Percentiles rank a stretch among this genome's conserved stretches.
Conservation (phyloP, 768 basidiomycete genomes). For the Hemileccinum impolitum region DNA sequence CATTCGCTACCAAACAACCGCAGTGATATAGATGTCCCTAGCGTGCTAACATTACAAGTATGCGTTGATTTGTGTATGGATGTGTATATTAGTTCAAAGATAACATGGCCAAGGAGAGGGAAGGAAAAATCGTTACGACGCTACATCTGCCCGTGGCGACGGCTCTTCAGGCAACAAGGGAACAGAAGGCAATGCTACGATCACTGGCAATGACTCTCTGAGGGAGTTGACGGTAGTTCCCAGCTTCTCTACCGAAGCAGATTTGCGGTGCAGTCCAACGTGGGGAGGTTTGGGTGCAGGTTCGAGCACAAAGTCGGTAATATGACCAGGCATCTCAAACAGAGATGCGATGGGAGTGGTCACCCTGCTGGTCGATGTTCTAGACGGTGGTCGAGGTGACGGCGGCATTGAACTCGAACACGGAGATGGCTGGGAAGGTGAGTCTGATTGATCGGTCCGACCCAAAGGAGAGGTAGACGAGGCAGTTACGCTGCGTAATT, state of each 20-base stretch:
- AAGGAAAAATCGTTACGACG: constrained; percentile 3
- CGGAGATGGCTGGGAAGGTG: constrained; percentile 1
- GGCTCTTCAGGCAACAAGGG: constrained; percentile 26
- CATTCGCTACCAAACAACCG: constrained; percentile 8
- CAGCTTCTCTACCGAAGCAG: constrained; percentile 8
- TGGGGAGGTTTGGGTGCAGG: constrained; percentile 22
- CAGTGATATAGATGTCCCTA: no score
- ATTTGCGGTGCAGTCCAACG: constrained; percentile 16
- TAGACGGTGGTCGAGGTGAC: constrained; percentile 1
- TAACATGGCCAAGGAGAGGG: background rate
- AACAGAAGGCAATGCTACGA: constrained; percentile 8
- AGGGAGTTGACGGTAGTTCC: background rate
- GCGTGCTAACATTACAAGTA: constrained; percentile 9
- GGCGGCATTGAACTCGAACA: constrained; percentile 1
- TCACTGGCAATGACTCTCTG: constrained; percentile 8
- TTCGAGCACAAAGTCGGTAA: constrained; percentile 16
- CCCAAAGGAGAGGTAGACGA: constrained; percentile 1
- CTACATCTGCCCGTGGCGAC: constrained; percentile 29
- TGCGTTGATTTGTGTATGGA: background rate
- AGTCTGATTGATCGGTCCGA: constrained; percentile 4
- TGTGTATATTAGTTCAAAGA: constrained; percentile 7
- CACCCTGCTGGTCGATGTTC: background rate
- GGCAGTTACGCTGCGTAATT: constrained; percentile 23
- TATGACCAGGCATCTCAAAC: constrained; percentile 8
- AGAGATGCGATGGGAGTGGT: constrained; percentile 1